phyloP scores from a whole-genome alignment of 2,329 filamentous ascomycete genomes.

The Aspergillus japonicus region DNA sequence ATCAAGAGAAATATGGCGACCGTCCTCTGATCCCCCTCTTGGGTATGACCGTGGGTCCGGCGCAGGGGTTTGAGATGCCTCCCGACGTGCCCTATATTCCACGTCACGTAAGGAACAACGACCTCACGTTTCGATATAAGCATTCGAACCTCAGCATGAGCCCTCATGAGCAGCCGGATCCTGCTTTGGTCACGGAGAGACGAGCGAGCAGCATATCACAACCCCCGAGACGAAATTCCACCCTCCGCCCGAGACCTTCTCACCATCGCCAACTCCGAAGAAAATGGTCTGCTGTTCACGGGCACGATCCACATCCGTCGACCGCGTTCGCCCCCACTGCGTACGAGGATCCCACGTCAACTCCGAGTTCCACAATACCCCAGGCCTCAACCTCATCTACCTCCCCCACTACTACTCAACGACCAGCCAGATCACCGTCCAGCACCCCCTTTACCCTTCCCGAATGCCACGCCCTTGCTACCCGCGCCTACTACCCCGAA shows the following conservation, averaged over 20 bases:
- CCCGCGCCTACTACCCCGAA: conserved; percentile 31
- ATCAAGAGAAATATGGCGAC: conserved; percentile 48
- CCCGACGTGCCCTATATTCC: conserved; percentile 38
- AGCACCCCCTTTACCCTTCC: conserved; percentile 26
- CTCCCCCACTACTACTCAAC: neutral
- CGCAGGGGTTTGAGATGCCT: conserved; percentile 51
- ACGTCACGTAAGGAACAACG: conserved; percentile 17
- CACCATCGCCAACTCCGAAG: neutral
- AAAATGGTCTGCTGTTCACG: neutral
- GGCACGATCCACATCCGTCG: neutral
- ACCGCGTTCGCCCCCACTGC: neutral
- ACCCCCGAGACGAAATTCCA: neutral
- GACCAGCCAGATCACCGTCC: neutral
- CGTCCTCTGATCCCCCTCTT: conserved; percentile 49
- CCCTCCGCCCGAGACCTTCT: neutral
- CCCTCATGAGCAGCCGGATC: neutral
- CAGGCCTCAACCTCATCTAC: neutral
- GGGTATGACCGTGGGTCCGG: conserved; percentile 57
- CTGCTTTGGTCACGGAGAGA: neutral
- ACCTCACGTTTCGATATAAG: conserved; percentile 24
- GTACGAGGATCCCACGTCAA: neutral
- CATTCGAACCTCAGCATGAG: conserved; percentile 8
- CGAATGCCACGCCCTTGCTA: conserved; percentile 37
- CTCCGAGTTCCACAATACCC: neutral
- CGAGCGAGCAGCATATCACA: neutral